Percentiles rank a stretch among this genome's conserved stretches.
Conservation (phyloP, 2,329 filamentous ascomycete genomes). For the Stagonosporopsis rhizophila region DNA sequence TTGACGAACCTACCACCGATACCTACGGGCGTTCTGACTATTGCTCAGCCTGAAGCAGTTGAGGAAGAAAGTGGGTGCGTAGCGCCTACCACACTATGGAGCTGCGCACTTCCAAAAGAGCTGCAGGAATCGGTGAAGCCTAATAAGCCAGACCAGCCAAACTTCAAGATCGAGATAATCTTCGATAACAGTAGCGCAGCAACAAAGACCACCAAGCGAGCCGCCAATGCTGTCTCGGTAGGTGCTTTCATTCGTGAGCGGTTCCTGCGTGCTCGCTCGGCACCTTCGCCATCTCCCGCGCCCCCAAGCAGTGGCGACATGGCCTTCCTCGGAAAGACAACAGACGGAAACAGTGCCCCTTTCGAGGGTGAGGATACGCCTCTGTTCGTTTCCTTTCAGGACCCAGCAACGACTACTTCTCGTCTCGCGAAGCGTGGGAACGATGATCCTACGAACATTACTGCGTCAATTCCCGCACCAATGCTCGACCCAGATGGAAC, state of each 20-base stretch:
- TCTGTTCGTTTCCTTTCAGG: conserved; percentile 81
- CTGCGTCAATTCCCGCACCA: conserved; percentile 68
- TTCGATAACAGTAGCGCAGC: conserved; percentile 61
- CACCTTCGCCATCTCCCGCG: conserved; percentile 59
- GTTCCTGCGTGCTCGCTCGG: conserved; percentile 36
- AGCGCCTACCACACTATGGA: conserved; percentile 78
- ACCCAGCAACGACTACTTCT: conserved; percentile 36
- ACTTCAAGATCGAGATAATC: conserved; percentile 78
- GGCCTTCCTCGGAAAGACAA: conserved; percentile 83
- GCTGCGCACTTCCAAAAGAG: conserved; percentile 82
- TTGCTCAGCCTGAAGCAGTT: conserved; percentile 74
- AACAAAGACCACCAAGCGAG: conserved; percentile 55
- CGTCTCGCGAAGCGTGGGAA: conserved; percentile 48
- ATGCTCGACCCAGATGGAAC: conserved; percentile 71
- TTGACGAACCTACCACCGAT: conserved; percentile 86
- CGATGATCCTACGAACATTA: conserved; percentile 51
- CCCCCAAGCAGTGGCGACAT: conserved; percentile 73
- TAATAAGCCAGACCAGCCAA: conserved; percentile 73
- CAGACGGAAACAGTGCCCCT: conserved; percentile 72
- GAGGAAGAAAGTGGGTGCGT: conserved; percentile 73
- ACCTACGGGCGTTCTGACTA: conserved; percentile 80
- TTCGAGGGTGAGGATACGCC: conserved; percentile 88
- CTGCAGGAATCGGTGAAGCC: conserved; percentile 69
- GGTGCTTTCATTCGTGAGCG: conserved; percentile 44
- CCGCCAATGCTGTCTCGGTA: conserved; percentile 64